These are phyloP conservation scores for Gossypium laxum DNA, from an alignment of 441 rosid species.

Conservation along the genomic window DNA sequence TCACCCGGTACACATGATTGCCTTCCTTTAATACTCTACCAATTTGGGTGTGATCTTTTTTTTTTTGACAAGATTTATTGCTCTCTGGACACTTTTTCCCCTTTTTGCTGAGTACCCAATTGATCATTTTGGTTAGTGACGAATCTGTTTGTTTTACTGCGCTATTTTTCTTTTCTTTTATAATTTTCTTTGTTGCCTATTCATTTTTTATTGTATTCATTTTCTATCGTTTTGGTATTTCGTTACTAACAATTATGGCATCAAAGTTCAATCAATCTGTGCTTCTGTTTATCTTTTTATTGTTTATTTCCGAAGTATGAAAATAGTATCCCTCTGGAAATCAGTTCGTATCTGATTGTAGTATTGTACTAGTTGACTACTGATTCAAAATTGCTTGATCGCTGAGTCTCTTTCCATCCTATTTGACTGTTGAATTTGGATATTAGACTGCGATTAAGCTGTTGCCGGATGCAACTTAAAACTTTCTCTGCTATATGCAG, in stretches of 20 bases:
- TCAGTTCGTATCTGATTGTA: neutral
- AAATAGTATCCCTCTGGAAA: neutral
- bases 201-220: neutral
- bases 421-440: neutral
- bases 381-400: neutral
- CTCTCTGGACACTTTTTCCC: neutral
- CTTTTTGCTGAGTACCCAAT: conserved; percentile 6
- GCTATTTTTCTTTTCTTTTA: neutral
- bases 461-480: neutral
- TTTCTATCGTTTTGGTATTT: neutral
- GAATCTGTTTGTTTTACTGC: neutral
- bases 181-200: neutral
- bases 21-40: neutral
- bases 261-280: neutral
- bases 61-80: neutral
- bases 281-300: neutral
- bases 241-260: neutral
- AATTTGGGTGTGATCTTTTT: neutral
- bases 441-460: neutral
- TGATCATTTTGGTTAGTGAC: neutral
- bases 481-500: conserved; percentile 19
- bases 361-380: neutral
- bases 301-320: neutral
- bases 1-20: neutral
- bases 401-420: neutral